Evolutionary conservation across 768 basidiomycete genomes (phyloP).

Genomic region (Russula vinacea): DNA sequence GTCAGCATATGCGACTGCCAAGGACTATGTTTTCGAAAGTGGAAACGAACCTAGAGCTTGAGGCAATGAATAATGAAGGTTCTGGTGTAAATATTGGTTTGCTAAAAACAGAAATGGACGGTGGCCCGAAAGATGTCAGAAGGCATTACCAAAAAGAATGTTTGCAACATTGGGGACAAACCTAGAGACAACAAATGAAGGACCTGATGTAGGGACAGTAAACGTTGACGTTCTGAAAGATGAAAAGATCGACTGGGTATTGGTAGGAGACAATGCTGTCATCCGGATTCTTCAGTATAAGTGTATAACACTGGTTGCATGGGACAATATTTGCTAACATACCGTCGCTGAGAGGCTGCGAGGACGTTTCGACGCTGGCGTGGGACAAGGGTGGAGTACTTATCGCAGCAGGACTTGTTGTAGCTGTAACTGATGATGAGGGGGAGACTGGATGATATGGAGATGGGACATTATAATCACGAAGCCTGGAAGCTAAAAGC

Average conservation of each 20-base stretch:
- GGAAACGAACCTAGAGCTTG: too few relatives aligned
- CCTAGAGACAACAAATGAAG: background rate
- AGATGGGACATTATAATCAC: background rate
- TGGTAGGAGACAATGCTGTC: background rate
- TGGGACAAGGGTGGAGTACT: background rate
- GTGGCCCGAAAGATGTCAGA: too few relatives aligned
- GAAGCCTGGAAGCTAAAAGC: background rate
- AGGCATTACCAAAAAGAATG: too few relatives aligned
- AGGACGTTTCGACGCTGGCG: background rate
- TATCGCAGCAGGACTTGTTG: background rate
- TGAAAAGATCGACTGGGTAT: background rate
- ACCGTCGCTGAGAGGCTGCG: background rate
- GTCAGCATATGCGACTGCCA: background rate
- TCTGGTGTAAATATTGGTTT: too few relatives aligned
- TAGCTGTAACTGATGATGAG: background rate
- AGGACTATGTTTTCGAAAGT: too few relatives aligned
- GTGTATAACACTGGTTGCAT: background rate
- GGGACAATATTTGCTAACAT: background rate
- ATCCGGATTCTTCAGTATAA: background rate
- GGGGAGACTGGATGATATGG: background rate
- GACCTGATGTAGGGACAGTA: background rate
- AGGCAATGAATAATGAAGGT: too few relatives aligned
- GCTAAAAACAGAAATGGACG: too few relatives aligned
- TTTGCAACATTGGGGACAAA: background rate
- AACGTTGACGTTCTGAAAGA: background rate